Evolutionary conservation across 306 rosid species (phyloP).

Genomic region (Dalbergia cultrata): DNA sequence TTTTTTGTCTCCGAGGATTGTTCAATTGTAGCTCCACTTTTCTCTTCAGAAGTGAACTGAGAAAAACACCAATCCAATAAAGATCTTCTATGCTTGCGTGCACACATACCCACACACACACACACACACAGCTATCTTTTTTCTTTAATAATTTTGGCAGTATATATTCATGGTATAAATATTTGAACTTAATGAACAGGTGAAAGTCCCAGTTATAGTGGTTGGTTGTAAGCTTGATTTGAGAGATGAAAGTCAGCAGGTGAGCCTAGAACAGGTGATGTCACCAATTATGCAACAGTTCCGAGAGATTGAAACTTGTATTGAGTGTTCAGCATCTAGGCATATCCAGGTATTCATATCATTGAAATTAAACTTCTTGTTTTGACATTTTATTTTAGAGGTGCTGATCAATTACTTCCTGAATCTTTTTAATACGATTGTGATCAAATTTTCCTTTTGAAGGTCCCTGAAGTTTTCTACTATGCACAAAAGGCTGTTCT

Average conservation of each 20-base stretch:
- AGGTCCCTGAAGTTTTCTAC: constrained; percentile 98
- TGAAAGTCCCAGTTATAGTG: constrained; percentile 92
- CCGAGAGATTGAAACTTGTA: constrained; percentile 99
- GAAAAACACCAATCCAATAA: neutral
- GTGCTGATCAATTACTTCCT: constrained; percentile 19
- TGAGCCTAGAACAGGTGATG: constrained; percentile 97
- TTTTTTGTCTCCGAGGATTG: neutral
- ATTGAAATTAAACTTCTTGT: constrained; percentile 6
- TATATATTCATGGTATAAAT: constrained; percentile 36
- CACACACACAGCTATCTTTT: neutral
- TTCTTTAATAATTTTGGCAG: neutral
- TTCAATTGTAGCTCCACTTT: neutral
- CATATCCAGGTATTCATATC: constrained; percentile 79
- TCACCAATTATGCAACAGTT: constrained; percentile 99
- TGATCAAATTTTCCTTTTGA: constrained; percentile 41
- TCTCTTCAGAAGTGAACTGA: constrained; percentile 9
- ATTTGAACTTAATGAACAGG: constrained; percentile 65
- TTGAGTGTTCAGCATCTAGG: constrained; percentile 91
- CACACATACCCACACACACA: neutral
- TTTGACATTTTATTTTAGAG: constrained; percentile 27
- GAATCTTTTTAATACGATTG: constrained; percentile 36
- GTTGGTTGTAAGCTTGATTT: constrained; percentile 97
- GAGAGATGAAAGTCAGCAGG: constrained; percentile 91
- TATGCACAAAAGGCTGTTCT: constrained; percentile 99
- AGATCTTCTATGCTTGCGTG: constrained; percentile 2